These are phyloP conservation scores for Teunomyces gatunensis DNA, from an alignment of 805 yeast species.

Conservation along the genomic window DNA sequence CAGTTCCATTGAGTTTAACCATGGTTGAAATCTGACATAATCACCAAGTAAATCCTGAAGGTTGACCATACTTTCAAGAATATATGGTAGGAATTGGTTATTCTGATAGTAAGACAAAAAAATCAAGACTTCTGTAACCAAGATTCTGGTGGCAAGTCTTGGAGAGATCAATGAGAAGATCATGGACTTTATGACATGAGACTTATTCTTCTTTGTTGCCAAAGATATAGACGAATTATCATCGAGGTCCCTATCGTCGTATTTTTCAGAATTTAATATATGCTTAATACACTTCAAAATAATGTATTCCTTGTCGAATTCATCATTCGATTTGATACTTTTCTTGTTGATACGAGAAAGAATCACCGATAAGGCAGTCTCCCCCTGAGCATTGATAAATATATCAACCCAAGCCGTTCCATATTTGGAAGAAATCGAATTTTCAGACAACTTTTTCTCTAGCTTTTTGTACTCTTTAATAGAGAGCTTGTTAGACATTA, in stretches of 20 bases:
- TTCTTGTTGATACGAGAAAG: conserved; percentile 38
- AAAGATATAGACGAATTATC: conserved; percentile 9
- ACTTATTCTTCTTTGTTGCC: conserved; percentile 20
- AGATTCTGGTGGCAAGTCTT: conserved; percentile 35
- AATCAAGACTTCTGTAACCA: conserved; percentile 43
- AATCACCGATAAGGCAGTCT: conserved; percentile 39
- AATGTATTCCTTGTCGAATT: conserved; percentile 37
- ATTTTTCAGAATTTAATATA: conserved; percentile 26
- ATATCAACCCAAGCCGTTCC: conserved; percentile 27
- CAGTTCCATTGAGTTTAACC: conserved; percentile 38
- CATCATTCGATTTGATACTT: conserved; percentile 44
- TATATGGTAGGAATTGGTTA: conserved; percentile 21
- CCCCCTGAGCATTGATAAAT: conserved; percentile 43
- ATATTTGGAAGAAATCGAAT: conserved; percentile 16
- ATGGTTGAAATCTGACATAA: conserved; percentile 37
- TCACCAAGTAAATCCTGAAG: conserved; percentile 38
- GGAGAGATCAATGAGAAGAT: conserved; percentile 40
- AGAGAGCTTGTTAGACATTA: conserved; percentile 33
- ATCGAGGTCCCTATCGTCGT: conserved; percentile 12
- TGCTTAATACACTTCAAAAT: conserved; percentile 39
- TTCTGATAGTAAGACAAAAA: conserved; percentile 30
- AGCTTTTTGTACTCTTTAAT: conserved; percentile 33
- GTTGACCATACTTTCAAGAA: conserved; percentile 29
- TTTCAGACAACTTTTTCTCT: conserved; percentile 30
- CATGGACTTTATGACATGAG: conserved; percentile 35